Conservation (phyloP, 192 early-diverging fungal genomes). For the Backusella mclennaniae region DNA sequence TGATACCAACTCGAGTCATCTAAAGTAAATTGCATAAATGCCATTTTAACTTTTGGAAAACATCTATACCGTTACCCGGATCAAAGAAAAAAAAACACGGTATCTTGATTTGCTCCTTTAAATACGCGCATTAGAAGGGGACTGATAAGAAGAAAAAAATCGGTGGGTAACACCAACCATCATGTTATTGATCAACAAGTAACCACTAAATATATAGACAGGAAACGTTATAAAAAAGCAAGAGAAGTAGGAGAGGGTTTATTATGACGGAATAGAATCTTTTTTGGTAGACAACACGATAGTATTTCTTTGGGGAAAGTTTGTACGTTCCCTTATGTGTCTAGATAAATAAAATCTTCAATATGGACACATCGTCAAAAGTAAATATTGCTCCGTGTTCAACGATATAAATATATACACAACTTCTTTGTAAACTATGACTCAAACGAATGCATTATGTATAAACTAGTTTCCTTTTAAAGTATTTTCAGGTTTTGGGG, state of each 20-base stretch:
- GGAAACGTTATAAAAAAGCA: background rate
- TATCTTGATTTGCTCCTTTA: background rate
- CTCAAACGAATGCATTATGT: background rate
- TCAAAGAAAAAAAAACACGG: background rate
- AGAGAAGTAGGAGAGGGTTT: too few relatives aligned
- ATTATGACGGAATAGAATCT: too few relatives aligned
- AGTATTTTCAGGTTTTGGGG: background rate
- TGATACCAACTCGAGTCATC: too few relatives aligned
- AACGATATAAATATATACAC: too few relatives aligned
- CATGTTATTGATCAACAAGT: conserved; percentile 94
- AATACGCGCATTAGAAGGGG: background rate
- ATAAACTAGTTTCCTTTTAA: background rate
- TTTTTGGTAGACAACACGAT: too few relatives aligned
- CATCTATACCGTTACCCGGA: background rate
- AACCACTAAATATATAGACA: conserved; percentile 58
- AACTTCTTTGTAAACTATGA: background rate
- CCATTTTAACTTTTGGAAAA: background rate
- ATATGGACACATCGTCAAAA: too few relatives aligned
- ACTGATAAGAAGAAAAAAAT: conserved; percentile 47
- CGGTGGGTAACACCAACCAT: conserved; percentile 96
- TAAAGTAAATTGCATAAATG: background rate
- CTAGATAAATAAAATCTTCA: too few relatives aligned
- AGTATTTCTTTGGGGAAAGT: too few relatives aligned
- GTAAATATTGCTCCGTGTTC: too few relatives aligned
- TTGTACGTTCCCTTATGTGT: too few relatives aligned